Base-by-base conservation (phyloP, 2,329 filamentous ascomycete species). In the Colletotrichum horii region DNA sequence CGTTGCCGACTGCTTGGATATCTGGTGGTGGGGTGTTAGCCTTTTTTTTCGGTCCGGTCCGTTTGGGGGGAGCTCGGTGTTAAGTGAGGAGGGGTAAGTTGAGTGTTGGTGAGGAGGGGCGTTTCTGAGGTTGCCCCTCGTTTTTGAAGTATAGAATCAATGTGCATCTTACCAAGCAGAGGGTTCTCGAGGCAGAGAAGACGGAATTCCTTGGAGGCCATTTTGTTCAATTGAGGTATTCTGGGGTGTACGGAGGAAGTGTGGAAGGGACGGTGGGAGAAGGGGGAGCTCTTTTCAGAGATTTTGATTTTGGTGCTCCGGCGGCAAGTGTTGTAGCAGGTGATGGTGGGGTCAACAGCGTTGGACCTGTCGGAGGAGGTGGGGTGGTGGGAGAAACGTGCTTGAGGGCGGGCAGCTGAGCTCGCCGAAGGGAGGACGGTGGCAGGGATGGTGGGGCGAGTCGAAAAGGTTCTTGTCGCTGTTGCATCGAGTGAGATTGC, bases 121-220 rank as follows among this genome's bases (percentile, higher is more conserved):
- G 26, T 26, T 30, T 66, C 58, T 66, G 52, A 55, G 32, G 14
- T 56, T 58, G 66, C n/a, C 26, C 30, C 67, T 55, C 36, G 48
- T 79, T 38, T 38, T 32, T 34, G 28, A 15, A 70, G 66, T 32
- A 30, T 22, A 19, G 24, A 61, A 62, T n/a, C 8, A 22, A 14
- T 12, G 11, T 52, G n/a, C 22, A 52, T 52, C 90, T 80, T 88
- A 96, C 94, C 96, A 82, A 99, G 94, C 81, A 99, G 93, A 85
- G 97, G 97, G 88, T 99, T 99, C 93, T 98, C 97, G 82, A 99
- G 88, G 87, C 94, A 97, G 83, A 98, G 91, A 82, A 99, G 94
- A 86, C 95, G 90, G 89, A 94, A 98, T 87, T 96, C 93, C 88
- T 96, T 94, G 81, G 93, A 85, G 83, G 94, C 90, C 95, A 98